Evolutionary conservation across 139 green algal genomes (phyloP).

Genomic region (Tetradesmus obliquus): DNA sequence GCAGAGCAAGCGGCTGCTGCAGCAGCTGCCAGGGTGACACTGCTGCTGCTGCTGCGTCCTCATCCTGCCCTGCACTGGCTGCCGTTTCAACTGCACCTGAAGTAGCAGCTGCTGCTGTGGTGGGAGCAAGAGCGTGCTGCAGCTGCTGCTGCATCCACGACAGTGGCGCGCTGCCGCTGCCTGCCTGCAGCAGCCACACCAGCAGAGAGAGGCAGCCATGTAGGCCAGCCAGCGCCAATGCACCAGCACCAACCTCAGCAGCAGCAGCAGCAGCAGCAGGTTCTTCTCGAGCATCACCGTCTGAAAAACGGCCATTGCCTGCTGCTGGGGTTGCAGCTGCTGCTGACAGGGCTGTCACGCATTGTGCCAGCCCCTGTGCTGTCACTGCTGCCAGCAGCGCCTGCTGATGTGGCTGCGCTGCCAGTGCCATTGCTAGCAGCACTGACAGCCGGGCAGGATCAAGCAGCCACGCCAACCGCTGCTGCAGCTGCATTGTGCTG

Average conservation of each 20-base stretch:
- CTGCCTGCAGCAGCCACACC: slow-evolving; percentile 1
- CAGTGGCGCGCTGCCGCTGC: background rate
- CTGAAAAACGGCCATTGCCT: background rate
- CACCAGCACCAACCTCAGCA: background rate
- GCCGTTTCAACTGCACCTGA: background rate
- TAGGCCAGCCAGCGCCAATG: background rate
- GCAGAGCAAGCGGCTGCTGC: background rate
- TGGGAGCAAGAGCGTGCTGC: background rate
- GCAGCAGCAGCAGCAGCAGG: background rate
- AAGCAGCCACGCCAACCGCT: slow-evolving; percentile 12
- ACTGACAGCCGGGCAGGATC: background rate
- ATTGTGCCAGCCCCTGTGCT: background rate
- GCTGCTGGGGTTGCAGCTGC: background rate
- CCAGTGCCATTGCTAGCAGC: background rate
- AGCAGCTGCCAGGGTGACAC: background rate
- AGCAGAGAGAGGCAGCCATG: slow-evolving; percentile 28
- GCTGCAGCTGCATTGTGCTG: background rate
- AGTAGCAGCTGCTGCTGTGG: background rate
- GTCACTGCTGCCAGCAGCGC: background rate
- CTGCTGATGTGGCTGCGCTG: background rate
- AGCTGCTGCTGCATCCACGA: slow-evolving; percentile 32
- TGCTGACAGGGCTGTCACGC: background rate
- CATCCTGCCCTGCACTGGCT: background rate
- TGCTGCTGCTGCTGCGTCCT: background rate
- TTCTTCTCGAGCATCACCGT: background rate